Evolutionary conservation across 192 early-diverging fungal species (phyloP).

Genomic region (Mortierella alpina): DNA sequence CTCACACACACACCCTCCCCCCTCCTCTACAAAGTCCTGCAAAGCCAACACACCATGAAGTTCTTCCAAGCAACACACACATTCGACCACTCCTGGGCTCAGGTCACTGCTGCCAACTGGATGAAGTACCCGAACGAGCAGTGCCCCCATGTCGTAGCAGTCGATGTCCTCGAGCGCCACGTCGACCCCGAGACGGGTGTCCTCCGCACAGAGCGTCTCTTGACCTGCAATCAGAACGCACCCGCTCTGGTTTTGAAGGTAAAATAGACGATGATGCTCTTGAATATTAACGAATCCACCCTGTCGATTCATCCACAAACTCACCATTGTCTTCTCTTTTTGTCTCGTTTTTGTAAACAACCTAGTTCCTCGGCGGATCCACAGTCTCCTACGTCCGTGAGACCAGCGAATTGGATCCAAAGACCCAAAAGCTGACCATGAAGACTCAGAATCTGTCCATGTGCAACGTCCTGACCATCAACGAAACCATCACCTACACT

Average conservation of each 20-base stretch:
- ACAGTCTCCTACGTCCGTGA: slow-evolving; percentile 89
- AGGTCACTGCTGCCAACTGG: slow-evolving; percentile 89
- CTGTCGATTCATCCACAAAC: neutral
- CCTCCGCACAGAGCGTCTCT: slow-evolving; percentile 90
- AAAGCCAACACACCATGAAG: slow-evolving; percentile 69
- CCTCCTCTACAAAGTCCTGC: slow-evolving; percentile 1
- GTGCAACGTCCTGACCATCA: slow-evolving; percentile 83
- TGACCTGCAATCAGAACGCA: slow-evolving; percentile 87
- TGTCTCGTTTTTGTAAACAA: neutral
- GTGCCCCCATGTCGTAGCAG: slow-evolving; percentile 90
- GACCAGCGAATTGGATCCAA: slow-evolving; percentile 88
- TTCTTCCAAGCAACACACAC: slow-evolving; percentile 84
- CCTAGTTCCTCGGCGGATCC: slow-evolving; percentile 73
- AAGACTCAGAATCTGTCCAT: slow-evolving; percentile 87
- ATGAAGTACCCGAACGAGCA: slow-evolving; percentile 98
- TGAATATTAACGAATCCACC: neutral
- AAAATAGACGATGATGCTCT: neutral
- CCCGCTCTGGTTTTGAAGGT: slow-evolving; percentile 80
- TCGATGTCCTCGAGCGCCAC: slow-evolving; percentile 86
- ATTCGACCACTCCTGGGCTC: slow-evolving; percentile 86
- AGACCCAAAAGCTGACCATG: slow-evolving; percentile 76
- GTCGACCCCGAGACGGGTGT: slow-evolving; percentile 88
- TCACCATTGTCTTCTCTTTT: slow-evolving; percentile 17
- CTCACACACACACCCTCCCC: slow-evolving; percentile 1
- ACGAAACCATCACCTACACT: slow-evolving; percentile 87